Conservation (phyloP, 192 early-diverging fungal genomes). For the Geosiphon pyriformis region DNA sequence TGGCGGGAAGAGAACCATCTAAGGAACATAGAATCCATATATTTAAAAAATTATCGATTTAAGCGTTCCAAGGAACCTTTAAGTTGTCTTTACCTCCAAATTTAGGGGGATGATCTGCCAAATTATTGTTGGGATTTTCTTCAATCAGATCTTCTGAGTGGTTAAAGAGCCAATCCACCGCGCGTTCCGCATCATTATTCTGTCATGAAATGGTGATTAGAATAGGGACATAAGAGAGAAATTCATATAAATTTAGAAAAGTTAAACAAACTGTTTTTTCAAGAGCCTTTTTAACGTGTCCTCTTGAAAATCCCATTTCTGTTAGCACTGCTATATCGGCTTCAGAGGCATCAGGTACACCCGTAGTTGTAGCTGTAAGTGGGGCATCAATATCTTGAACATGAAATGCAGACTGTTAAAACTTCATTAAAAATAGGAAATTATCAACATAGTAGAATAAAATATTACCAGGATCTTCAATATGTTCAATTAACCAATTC, state of each 20-base stretch:
- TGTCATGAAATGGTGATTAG: conserved; percentile 25
- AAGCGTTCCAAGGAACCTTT: neutral
- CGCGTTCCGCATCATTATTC: conserved; percentile 79
- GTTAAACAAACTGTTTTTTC: conserved; percentile 62
- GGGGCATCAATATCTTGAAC: conserved; percentile 71
- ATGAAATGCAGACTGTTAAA: too few species aligned
- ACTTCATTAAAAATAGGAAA: conserved; percentile 15
- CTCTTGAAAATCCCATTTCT: conserved; percentile 88
- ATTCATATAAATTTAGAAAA: neutral
- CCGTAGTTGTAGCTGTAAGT: conserved; percentile 26
- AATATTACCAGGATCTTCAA: conserved; percentile 82
- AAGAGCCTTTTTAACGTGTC: conserved; percentile 78
- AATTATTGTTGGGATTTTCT: neutral
- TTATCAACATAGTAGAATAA: neutral
- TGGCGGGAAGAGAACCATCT: conserved; percentile 41
- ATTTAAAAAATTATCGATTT: neutral
- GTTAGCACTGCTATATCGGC: conserved; percentile 63
- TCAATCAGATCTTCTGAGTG: conserved; percentile 53
- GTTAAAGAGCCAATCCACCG: conserved; percentile 93
- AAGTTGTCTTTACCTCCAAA: conserved; percentile 5
- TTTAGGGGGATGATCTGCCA: neutral
- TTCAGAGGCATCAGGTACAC: conserved; percentile 37
- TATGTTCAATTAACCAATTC: conserved; percentile 95
- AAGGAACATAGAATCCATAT: too few species aligned
- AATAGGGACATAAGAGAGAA: neutral